Evolutionary conservation across 1,139 yeast genomes (phyloP).

Genomic region (Scheffersomyces insectosa): DNA sequence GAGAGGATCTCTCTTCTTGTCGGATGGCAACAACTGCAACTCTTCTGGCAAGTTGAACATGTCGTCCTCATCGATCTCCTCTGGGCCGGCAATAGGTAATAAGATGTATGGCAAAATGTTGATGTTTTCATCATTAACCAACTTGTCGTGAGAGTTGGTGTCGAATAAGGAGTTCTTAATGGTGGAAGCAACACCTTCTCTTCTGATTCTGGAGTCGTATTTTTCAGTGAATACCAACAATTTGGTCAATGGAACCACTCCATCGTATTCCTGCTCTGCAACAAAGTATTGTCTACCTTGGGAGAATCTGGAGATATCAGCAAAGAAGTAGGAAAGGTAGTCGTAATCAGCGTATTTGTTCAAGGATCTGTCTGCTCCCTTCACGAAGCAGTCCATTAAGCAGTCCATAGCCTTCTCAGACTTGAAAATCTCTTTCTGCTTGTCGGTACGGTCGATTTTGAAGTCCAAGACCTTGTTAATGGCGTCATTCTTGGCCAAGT

Average conservation of each 20-base stretch:
- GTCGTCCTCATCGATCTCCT: slow-evolving; percentile 78
- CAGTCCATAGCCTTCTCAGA: slow-evolving; percentile 72
- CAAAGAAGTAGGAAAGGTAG: slow-evolving; percentile 84
- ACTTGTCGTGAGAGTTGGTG: slow-evolving; percentile 59
- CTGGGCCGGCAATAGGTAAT: slow-evolving; percentile 83
- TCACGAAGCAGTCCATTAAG: slow-evolving; percentile 86
- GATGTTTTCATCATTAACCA: slow-evolving; percentile 62
- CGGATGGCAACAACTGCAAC: slow-evolving; percentile 75
- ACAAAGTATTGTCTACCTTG: slow-evolving; percentile 78
- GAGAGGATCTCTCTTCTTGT: slow-evolving; percentile 75
- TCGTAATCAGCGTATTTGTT: slow-evolving; percentile 77
- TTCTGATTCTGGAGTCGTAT: slow-evolving; percentile 72
- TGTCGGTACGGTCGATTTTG: slow-evolving; percentile 31
- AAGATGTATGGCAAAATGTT: slow-evolving; percentile 80
- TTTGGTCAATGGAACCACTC: slow-evolving; percentile 78
- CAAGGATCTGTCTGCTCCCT: slow-evolving; percentile 71
- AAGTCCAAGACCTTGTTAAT: slow-evolving; percentile 59
- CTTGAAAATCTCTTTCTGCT: slow-evolving; percentile 44
- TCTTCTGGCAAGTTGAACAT: slow-evolving; percentile 88
- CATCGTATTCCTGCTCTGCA: slow-evolving; percentile 69
- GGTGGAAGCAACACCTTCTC: slow-evolving; percentile 93
- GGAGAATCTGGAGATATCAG: slow-evolving; percentile 76
- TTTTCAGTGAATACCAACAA: slow-evolving; percentile 82
- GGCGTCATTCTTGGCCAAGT: slow-evolving; percentile 75
- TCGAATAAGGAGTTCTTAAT: slow-evolving; percentile 89